Evolutionary conservation across 2,329 filamentous ascomycete genomes (phyloP).

Genomic region (Beauveria rudraprayagi): DNA sequence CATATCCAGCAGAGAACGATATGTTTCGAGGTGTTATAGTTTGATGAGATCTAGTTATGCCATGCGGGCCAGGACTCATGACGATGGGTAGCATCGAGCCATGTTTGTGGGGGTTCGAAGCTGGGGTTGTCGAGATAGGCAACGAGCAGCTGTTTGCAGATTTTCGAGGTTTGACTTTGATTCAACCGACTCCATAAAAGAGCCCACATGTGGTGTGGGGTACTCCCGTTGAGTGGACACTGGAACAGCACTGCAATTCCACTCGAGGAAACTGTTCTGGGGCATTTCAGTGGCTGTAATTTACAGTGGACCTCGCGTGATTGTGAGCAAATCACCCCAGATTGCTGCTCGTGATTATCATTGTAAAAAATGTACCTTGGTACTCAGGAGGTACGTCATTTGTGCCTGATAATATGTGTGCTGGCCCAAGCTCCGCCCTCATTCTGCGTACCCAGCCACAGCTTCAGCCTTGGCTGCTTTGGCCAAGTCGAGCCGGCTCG

Average conservation of each 20-base stretch:
- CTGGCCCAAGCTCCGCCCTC: slow-evolving; percentile 1
- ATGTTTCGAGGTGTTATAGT: not conserved
- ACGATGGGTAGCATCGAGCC: not conserved
- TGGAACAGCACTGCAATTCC: slow-evolving; percentile 4
- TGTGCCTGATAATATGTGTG: not conserved
- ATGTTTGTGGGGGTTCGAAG: not conserved
- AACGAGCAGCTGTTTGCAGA: not conserved
- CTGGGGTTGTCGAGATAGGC: not conserved
- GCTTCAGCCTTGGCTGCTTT: too few species aligned
- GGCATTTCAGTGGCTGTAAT: not conserved
- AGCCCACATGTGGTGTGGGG: slow-evolving; percentile 3
- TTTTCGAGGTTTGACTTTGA: slow-evolving; percentile 1
- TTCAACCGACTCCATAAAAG: not conserved
- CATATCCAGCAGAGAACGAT: not conserved
- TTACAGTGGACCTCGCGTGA: not conserved
- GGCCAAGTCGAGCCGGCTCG: too few species aligned
- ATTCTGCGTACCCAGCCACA: not conserved
- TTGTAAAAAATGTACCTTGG: not conserved
- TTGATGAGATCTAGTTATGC: not conserved
- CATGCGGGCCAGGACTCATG: not conserved
- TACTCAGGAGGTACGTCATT: slow-evolving; percentile 5
- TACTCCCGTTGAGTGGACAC: not conserved
- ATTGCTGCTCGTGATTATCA: not conserved
- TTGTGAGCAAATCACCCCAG: not conserved
- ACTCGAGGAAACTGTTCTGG: not conserved